Base-by-base conservation (phyloP, 163 green algal genomes). In the Scenedesmus sp. region DNA sequence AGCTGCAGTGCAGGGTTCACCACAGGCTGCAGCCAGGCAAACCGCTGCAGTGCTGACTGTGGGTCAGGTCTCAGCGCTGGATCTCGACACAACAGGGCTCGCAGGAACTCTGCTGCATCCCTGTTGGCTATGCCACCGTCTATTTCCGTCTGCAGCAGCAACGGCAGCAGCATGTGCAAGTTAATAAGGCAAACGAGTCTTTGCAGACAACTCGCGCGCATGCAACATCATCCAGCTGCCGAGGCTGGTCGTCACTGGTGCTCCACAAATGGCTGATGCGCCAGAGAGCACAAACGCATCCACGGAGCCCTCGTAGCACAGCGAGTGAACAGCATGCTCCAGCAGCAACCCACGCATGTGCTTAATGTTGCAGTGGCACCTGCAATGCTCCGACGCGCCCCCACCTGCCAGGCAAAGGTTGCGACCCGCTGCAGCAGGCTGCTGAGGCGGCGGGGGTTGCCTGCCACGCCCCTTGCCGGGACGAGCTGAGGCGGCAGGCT, bases 381-480 rank as follows among this genome's bases (percentile, higher is more conserved):
- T 18, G 46, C 46, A 56, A 56, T 7, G 7, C 46, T 18, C 46
- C 46, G 7, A 56, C 7, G 20, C 65, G 12, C 3, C 3, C 65
- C 4, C 24, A 76, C 65, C 65, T 33, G 37, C 83, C 83, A 88
- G 56, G 81, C 44, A 26, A 88, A 80, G 22, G 37, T 80, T 59
- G 83, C 83, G 40, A 80, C 83, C 9, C 35, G 46, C 43, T 88
- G 83, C 56, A 88, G 56, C 56, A 80, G 46, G 46, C n/a, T 46
- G 70, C 56, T 80, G 37, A 80, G 46, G 35, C 37, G 33, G 37
- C 46, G 44, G 16, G 83, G 56, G n/a, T 42, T 88, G 37, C 56
- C 70, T n/a, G 73, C 73, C 35, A 49, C 73, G 12, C 44, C 33
- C 22, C 46, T 79, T 18, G 59, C 37, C 30, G 83, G 83, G 10